phyloP scores from a whole-genome alignment of 306 rosid genomes.

The Albizia julibrissin region DNA sequence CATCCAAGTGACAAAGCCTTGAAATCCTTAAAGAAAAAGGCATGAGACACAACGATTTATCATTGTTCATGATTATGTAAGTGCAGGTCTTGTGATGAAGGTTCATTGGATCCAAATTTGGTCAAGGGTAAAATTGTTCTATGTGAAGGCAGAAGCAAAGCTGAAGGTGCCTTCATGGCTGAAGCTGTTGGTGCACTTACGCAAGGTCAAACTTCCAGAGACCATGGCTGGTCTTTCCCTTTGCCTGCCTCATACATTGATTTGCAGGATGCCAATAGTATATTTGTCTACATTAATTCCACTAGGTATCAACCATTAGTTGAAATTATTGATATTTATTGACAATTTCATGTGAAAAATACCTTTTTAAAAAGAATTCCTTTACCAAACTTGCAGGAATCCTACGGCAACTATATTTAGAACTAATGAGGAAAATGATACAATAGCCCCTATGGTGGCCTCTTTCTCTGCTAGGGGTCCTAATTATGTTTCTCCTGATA shows the following conservation, averaged over 20 bases:
- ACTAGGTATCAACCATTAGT: slow-evolving; percentile 25
- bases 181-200: slow-evolving; percentile 35
- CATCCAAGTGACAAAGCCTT: slow-evolving; percentile 23
- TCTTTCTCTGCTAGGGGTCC: slow-evolving; percentile 55
- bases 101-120: slow-evolving; percentile 22
- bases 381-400: neutral
- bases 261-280: neutral
- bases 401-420: neutral
- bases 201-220: neutral
- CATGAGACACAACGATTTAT: neutral
- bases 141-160: slow-evolving; percentile 14
- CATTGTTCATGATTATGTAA: neutral
- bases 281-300: slow-evolving; percentile 26
- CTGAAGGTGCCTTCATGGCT: neutral
- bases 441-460: neutral
- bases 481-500: slow-evolving; percentile 30
- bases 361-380: neutral
- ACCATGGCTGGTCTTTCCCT: neutral
- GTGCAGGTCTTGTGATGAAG: neutral
- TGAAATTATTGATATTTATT: neutral
- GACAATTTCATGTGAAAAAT: neutral
- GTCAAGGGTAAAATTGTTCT: slow-evolving; percentile 48
- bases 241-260: slow-evolving; percentile 38
- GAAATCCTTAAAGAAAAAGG: neutral
- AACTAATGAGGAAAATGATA: neutral